Conservation (phyloP, 371 early-diverging fungal species). For the Chytridiales sp. region DNA sequence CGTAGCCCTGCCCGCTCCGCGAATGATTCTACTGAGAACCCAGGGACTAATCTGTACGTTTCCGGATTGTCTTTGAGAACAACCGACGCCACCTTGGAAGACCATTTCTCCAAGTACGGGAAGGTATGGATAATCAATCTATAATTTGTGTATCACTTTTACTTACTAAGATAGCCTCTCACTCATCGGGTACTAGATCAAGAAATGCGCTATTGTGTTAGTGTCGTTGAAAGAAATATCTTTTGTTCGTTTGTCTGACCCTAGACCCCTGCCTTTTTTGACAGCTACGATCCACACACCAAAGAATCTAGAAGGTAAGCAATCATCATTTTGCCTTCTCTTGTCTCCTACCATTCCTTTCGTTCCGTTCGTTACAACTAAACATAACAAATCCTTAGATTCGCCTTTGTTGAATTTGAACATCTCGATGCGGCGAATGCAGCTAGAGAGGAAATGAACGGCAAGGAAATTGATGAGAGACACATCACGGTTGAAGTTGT, state of each 20-base stretch:
- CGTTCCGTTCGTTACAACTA: conserved; percentile 40
- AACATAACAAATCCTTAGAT: no score
- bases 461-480: conserved; percentile 72
- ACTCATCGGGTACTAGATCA: conserved; percentile 47
- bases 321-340: no score
- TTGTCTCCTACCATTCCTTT: no score
- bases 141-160: not conserved
- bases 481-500: conserved; percentile 74
- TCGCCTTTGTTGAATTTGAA: conserved; percentile 81
- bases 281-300: conserved; percentile 69
- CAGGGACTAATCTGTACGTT: conserved; percentile 78
- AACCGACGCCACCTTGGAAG: conserved; percentile 65
- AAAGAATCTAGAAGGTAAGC: conserved; percentile 71
- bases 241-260: not conserved
- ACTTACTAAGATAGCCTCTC: no score
- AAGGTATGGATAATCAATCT: conserved; percentile 40
- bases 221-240: not conserved
- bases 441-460: conserved; percentile 61
- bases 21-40: no score
- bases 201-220: conserved; percentile 70
- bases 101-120: conserved; percentile 73
- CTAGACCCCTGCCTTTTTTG: not conserved
- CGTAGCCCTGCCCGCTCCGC: no score
- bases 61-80: conserved; percentile 66
- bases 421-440: conserved; percentile 71